Conservation (phyloP, 768 basidiomycete genomes). For the Austroboletus festivus region DNA sequence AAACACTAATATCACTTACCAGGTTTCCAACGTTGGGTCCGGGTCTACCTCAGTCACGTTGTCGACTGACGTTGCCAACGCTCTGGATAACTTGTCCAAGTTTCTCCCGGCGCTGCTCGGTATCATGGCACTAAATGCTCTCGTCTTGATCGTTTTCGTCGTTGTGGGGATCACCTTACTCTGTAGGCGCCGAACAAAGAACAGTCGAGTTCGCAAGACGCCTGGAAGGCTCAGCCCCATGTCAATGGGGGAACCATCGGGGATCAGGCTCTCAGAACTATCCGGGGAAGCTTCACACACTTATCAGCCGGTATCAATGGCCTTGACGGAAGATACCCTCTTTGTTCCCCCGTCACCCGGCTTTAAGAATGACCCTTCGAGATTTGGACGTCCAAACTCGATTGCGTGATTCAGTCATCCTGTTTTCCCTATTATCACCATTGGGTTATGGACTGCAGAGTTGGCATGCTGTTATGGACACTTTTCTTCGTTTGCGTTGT, state of each 20-base stretch:
- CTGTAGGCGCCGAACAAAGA: slow-evolving; percentile 46
- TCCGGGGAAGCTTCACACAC: slow-evolving; percentile 41
- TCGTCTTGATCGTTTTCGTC: slow-evolving; percentile 58
- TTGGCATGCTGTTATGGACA: slow-evolving; percentile 5
- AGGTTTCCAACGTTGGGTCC: slow-evolving; percentile 43
- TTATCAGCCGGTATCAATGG: slow-evolving; percentile 72
- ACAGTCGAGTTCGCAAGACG: slow-evolving; percentile 32
- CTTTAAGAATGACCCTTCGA: slow-evolving; percentile 40
- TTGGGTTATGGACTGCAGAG: slow-evolving; percentile 6
- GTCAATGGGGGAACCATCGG: slow-evolving; percentile 44
- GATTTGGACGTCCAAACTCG: slow-evolving; percentile 40
- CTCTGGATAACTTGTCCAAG: slow-evolving; percentile 59
- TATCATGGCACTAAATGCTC: slow-evolving; percentile 73
- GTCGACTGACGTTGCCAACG: slow-evolving; percentile 54
- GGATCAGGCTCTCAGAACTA: slow-evolving; percentile 35
- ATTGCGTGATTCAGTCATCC: slow-evolving; percentile 31
- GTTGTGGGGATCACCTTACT: slow-evolving; percentile 52
- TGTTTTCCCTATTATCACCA: not conserved
- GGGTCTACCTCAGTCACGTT: slow-evolving; percentile 49
- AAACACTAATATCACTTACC: slow-evolving; percentile 66
- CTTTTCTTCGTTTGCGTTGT: slow-evolving; percentile 9
- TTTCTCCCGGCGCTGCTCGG: slow-evolving; percentile 74
- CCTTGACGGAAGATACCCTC: slow-evolving; percentile 44
- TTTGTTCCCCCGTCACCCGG: slow-evolving; percentile 56
- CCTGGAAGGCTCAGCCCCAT: slow-evolving; percentile 54